Conservation (phyloP, 331 rosid species). For the Dryas integrifolia region DNA sequence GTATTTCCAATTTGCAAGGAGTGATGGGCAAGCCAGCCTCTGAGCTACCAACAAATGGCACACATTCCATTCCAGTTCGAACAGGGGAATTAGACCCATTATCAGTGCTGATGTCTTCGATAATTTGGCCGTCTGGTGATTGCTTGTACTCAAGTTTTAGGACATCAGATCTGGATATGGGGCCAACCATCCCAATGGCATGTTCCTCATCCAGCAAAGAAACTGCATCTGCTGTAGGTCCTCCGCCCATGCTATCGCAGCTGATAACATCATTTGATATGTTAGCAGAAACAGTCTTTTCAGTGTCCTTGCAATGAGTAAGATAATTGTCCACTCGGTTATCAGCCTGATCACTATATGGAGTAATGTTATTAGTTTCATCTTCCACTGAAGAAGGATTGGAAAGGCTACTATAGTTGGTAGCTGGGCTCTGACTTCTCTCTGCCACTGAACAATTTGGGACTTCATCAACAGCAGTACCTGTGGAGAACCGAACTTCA, state of each 20-base stretch:
- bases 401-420: conserved; percentile 90
- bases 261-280: conserved; percentile 46
- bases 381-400: conserved; percentile 96
- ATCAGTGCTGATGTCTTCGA: conserved; percentile 57
- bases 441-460: conserved; percentile 61
- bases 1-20: conserved; percentile 72
- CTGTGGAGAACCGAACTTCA: conserved; percentile 62
- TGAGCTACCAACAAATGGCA: conserved; percentile 50
- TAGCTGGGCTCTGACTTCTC: conserved; percentile 86
- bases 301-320: conserved; percentile 47
- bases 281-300: conserved; percentile 44
- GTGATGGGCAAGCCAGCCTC: conserved; percentile 80
- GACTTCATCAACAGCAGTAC: conserved; percentile 53
- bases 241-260: conserved; percentile 34
- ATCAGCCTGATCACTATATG: conserved; percentile 52
- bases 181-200: conserved; percentile 28
- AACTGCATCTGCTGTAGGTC: conserved; percentile 40
- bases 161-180: conserved; percentile 45
- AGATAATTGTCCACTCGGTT: conserved; percentile 52
- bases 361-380: conserved; percentile 73
- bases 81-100: conserved; percentile 53
- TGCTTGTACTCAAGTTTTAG: conserved; percentile 50
- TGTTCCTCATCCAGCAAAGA: conserved; percentile 61
- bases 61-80: conserved; percentile 59
- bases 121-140: conserved; percentile 45